A percentile compares a stretch with the other conserved stretches of the same genome.
These are phyloP conservation scores for Nasturtium officinale DNA, from an alignment of 345 rosid species.

Conservation along the genomic window DNA sequence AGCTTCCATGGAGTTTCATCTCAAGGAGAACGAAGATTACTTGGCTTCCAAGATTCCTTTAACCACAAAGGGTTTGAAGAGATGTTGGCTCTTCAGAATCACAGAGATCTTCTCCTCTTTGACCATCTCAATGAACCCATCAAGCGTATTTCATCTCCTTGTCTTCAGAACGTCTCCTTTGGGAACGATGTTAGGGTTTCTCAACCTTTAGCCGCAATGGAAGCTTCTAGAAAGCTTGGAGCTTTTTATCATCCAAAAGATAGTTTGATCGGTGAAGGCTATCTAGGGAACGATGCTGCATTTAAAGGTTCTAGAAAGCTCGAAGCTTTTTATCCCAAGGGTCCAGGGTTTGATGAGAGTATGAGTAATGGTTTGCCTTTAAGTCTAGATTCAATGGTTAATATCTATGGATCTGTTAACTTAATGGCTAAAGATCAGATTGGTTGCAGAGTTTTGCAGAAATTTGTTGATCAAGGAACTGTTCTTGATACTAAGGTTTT, in stretches of 20 bases:
- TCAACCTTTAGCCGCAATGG: constrained; percentile 35
- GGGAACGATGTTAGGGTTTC: constrained; percentile 37
- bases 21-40: constrained; percentile 35
- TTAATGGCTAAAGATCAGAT: constrained; percentile 61
- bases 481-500: constrained; percentile 40
- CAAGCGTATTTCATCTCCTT: constrained; percentile 26
- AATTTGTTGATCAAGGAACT: constrained; percentile 55
- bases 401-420: constrained; percentile 48
- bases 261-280: constrained; percentile 45
- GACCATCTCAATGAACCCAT: constrained; percentile 44
- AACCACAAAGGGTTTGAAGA: constrained; percentile 42
- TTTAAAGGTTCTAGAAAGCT: background rate
- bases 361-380: constrained; percentile 27
- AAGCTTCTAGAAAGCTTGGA: constrained; percentile 22
- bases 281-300: background rate
- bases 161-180: background rate
- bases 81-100: constrained; percentile 32
- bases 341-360: constrained; percentile 4
- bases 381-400: constrained; percentile 44
- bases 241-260: constrained; percentile 43
- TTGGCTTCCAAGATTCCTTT: constrained; percentile 40
- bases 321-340: constrained; percentile 5
- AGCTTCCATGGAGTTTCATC: constrained; percentile 23
- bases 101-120: constrained; percentile 37
- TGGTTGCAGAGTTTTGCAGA: constrained; percentile 58